Conservation (phyloP, 225 moss, liverwort and hornwort genomes). For the Polytrichum commune region DNA sequence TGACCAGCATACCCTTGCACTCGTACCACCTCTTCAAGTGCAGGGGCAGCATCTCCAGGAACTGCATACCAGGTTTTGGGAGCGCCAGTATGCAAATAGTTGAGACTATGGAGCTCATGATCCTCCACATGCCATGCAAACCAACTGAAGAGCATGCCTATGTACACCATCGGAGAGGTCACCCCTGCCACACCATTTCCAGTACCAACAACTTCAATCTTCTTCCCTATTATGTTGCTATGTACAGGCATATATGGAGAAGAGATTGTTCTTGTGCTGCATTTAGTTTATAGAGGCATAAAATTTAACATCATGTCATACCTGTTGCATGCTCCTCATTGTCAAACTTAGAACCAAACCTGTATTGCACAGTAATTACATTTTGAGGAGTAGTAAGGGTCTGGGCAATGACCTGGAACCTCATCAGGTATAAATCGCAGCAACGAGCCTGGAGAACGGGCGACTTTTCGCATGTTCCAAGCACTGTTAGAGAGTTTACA, state of each 20-base stretch:
- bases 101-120: constrained; percentile 95
- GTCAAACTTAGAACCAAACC: too few species aligned
- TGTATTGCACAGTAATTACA: too few species aligned
- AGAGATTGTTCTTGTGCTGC: too few species aligned
- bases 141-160: constrained; percentile 78
- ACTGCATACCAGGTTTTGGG: constrained; percentile 98
- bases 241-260: too few species aligned
- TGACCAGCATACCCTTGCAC: constrained; percentile 88
- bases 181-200: constrained; percentile 44
- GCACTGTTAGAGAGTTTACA: constrained; percentile 58
- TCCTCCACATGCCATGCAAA: constrained; percentile 78
- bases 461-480: constrained; percentile 64
- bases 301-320: too few species aligned
- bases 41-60: constrained; percentile 85
- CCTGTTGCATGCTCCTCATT: too few species aligned
- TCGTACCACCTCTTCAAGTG: constrained; percentile 89
- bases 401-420: constrained; percentile 42
- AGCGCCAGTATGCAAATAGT: constrained; percentile 85
- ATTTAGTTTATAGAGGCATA: too few species aligned
- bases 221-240: constrained; percentile 4
- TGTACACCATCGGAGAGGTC: constrained; percentile 97
- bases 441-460: constrained; percentile 53
- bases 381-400: neutral
- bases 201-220: constrained; percentile 20
- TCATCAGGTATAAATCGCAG: constrained; percentile 61